Evolutionary conservation across 2,329 filamentous ascomycete species (phyloP).

Genomic region (Fusarium sp.): DNA sequence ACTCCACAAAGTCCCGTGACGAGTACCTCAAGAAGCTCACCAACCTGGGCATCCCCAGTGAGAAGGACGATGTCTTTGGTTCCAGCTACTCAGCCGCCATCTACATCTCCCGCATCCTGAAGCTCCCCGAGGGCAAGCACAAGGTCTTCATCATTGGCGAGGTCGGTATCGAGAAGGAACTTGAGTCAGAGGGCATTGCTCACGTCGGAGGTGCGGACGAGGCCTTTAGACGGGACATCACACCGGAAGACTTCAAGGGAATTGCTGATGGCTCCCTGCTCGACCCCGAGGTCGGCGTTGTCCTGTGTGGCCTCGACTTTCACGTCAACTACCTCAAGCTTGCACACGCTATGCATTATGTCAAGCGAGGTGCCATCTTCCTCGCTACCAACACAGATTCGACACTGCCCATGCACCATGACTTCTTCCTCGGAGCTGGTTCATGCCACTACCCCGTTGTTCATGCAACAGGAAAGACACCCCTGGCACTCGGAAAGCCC

Average conservation of each 20-base stretch:
- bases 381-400: constrained; percentile 94
- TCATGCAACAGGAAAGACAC: constrained; percentile 73
- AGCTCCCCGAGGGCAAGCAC: constrained; percentile 77
- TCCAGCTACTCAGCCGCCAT: constrained; percentile 94
- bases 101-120: constrained; percentile 93
- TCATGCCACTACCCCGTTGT: constrained; percentile 79
- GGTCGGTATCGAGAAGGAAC: constrained; percentile 87
- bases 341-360: constrained; percentile 82
- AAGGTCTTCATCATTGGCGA: constrained; percentile 97
- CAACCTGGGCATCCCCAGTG: constrained; percentile 77
- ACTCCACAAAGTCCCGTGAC: constrained; percentile 92
- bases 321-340: constrained; percentile 96
- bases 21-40: constrained; percentile 95
- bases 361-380: constrained; percentile 81
- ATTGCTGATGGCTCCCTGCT: constrained; percentile 78
- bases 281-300: constrained; percentile 87
- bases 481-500: constrained; percentile 86
- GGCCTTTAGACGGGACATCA: constrained; percentile 76
- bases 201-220: constrained; percentile 90
- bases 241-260: constrained; percentile 77
- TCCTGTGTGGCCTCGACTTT: constrained; percentile 90
- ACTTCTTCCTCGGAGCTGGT: constrained; percentile 91
- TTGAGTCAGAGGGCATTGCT: constrained; percentile 77
- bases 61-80: constrained; percentile 91
- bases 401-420: constrained; percentile 80